These are phyloP conservation scores for Fusarium piperis DNA, from an alignment of 2,329 filamentous ascomycete species.

Conservation along the genomic window DNA sequence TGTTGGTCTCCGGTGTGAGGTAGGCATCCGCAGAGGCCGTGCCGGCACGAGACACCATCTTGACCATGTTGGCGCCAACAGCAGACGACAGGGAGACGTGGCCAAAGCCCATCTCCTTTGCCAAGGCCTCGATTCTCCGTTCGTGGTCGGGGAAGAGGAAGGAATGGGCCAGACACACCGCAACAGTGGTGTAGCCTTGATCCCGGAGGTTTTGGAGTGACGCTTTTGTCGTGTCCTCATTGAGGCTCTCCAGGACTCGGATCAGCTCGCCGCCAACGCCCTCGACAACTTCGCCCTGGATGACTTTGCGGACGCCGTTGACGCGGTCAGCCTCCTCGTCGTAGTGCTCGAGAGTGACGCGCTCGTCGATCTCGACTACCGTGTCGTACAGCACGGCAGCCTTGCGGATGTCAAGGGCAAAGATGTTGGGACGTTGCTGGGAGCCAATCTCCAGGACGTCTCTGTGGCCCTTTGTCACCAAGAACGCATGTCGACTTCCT, in stretches of 20 bases:
- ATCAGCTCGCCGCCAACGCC: conserved; percentile 75
- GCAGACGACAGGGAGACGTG: conserved; percentile 47
- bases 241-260: conserved; percentile 68
- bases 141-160: conserved; percentile 70
- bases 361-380: conserved; percentile 76
- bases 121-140: conserved; percentile 48
- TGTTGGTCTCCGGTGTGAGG: conserved; percentile 50
- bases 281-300: conserved; percentile 65
- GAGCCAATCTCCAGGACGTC: conserved; percentile 78
- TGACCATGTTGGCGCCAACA: conserved; percentile 51
- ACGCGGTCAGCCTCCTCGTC: conserved; percentile 69
- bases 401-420: conserved; percentile 74
- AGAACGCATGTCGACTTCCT: conserved; percentile 74
- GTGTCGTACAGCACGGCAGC: conserved; percentile 74
- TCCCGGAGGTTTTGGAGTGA: conserved; percentile 70
- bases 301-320: conserved; percentile 55
- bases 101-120: conserved; percentile 52
- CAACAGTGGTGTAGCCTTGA: conserved; percentile 61
- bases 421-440: conserved; percentile 76
- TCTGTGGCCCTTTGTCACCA: conserved; percentile 77
- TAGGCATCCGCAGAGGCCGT: conserved; percentile 55
- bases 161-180: conserved; percentile 76
- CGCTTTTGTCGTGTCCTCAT: conserved; percentile 59
- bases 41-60: conserved; percentile 52
- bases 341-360: conserved; percentile 78